Evolutionary conservation across 495 filamentous ascomycete genomes (phyloP).

Genomic region (Lindgomyces ingoldianus): DNA sequence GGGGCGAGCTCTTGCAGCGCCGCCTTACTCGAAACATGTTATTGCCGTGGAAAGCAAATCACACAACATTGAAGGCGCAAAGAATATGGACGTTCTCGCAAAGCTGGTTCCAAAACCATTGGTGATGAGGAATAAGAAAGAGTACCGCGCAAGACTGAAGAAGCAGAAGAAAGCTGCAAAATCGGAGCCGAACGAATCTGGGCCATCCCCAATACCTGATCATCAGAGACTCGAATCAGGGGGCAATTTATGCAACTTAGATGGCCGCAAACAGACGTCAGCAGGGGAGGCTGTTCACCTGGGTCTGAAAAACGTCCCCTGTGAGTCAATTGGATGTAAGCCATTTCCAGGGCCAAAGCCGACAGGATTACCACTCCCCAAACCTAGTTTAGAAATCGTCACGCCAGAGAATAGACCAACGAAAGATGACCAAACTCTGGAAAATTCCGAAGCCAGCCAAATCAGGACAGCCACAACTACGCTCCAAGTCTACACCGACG

Average conservation of each 20-base stretch:
- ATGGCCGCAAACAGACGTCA: too few relatives aligned
- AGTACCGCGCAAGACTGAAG: conserved; percentile 53
- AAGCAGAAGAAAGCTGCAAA: conserved; percentile 23
- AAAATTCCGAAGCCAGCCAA: too few relatives aligned
- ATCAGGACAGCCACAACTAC: conserved; percentile 33
- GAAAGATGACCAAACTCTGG: conserved; percentile 25
- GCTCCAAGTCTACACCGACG: conserved; percentile 44
- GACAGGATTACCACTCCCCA: too few relatives aligned
- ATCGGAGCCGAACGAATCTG: too few relatives aligned
- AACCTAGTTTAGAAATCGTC: too few relatives aligned
- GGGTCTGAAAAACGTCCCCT: neutral
- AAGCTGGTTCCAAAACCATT: conserved; percentile 67
- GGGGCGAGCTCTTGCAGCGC: conserved; percentile 78
- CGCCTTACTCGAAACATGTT: conserved; percentile 81
- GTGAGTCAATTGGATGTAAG: conserved; percentile 8
- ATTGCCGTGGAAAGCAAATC: conserved; percentile 88
- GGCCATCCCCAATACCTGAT: too few relatives aligned
- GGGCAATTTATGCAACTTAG: too few relatives aligned
- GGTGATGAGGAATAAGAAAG: conserved; percentile 74
- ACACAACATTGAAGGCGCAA: conserved; percentile 81
- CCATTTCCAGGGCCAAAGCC: neutral
- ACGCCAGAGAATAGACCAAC: neutral
- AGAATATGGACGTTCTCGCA: conserved; percentile 75
- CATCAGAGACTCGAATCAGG: too few relatives aligned
- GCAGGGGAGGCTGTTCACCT: too few relatives aligned